A percentile compares a stretch with the other conserved stretches of the same genome.
Evolutionary conservation across 2,329 filamentous ascomycete species (phyloP).

Genomic region (Neonectria ditissima): DNA sequence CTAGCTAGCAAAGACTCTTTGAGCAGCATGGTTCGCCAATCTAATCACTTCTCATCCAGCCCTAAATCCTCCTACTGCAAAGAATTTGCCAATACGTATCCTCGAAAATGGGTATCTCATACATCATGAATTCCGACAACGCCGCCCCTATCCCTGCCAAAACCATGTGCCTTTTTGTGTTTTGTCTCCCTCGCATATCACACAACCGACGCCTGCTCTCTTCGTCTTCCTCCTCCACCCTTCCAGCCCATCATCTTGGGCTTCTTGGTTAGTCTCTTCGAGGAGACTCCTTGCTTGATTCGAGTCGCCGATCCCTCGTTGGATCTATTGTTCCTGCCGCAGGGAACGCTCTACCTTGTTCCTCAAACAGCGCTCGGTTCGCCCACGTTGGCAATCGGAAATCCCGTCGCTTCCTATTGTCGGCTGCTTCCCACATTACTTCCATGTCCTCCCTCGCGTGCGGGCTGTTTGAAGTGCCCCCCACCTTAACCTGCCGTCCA

Average conservation of each 20-base stretch:
- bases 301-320: constrained; percentile 1
- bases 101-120: constrained; percentile 23
- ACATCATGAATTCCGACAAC: constrained; percentile 17
- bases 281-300: not conserved
- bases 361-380: constrained; percentile 43
- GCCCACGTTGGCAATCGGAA: constrained; percentile 49
- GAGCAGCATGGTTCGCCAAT: not conserved
- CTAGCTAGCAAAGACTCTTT: not conserved
- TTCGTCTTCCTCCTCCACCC: not conserved
- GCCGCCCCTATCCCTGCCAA: constrained; percentile 7
- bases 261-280: not conserved
- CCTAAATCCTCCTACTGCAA: not conserved
- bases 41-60: not conserved
- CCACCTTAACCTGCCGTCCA: constrained; percentile 32
- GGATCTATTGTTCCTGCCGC: constrained; percentile 21
- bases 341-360: constrained; percentile 30
- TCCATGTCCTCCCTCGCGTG: constrained; percentile 46
- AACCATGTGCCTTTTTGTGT: not conserved
- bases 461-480: constrained; percentile 19
- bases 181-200: not conserved
- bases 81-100: not conserved
- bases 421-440: constrained; percentile 50
- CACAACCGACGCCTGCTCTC: not conserved
- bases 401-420: constrained; percentile 43
- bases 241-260: no score